Conservation (phyloP, 441 rosid genomes). For the Erodium moschatum region DNA sequence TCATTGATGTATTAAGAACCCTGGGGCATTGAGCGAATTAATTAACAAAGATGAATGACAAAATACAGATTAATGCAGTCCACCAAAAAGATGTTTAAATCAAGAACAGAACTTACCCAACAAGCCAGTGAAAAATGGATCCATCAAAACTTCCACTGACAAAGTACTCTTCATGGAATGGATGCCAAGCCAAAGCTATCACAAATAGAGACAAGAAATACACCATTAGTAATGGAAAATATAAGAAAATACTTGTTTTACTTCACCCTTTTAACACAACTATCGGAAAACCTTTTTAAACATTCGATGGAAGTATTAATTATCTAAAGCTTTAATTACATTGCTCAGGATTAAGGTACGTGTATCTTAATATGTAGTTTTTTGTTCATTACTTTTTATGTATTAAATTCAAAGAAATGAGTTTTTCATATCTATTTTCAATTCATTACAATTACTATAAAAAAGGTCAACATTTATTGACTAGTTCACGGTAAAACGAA, state of each 20-base stretch:
- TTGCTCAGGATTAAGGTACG: background rate
- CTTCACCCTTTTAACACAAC: background rate
- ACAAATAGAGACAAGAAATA: constrained; percentile 16
- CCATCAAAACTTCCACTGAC: constrained; percentile 96
- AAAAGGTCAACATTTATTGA: background rate
- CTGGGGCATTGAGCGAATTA: background rate
- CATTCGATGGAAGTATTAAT: background rate
- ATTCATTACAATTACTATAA: background rate
- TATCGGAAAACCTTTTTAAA: background rate
- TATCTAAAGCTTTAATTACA: background rate
- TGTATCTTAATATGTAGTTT: background rate
- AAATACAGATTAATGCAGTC: background rate
- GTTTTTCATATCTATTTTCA: background rate
- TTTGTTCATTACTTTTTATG: background rate
- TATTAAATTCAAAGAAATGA: background rate
- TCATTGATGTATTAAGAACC: constrained; percentile 1
- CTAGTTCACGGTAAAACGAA: background rate
- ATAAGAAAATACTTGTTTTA: background rate
- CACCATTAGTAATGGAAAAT: background rate
- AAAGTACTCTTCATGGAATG: constrained; percentile 93
- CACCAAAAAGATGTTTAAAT: constrained; percentile 1
- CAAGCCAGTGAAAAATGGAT: constrained; percentile 92
- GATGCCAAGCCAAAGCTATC: constrained; percentile 95
- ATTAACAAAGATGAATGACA: background rate
- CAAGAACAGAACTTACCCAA: constrained; percentile 49